Conservation (phyloP, 2,329 filamentous ascomycete genomes). For the Cadophora sp. region DNA sequence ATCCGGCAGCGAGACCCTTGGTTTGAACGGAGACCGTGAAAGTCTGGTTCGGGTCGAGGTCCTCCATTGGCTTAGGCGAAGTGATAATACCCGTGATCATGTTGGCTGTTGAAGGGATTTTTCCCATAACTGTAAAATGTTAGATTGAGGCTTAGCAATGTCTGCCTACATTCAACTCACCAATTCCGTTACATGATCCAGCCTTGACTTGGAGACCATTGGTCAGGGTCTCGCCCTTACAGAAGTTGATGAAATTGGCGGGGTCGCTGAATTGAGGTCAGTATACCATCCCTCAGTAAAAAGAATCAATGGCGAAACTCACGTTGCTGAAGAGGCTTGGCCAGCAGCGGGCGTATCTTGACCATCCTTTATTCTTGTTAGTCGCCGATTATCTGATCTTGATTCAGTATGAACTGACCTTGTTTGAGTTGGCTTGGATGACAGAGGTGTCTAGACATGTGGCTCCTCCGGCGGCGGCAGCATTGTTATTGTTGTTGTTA, state of each 20-base stretch:
- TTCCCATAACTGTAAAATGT: slow-evolving; percentile 41
- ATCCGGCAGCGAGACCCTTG: slow-evolving; percentile 45
- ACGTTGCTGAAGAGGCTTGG: slow-evolving; percentile 39
- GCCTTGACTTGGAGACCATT: slow-evolving; percentile 62
- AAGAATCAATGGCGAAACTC: slow-evolving; percentile 37
- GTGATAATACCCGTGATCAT: slow-evolving; percentile 44
- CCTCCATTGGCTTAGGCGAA: slow-evolving; percentile 38
- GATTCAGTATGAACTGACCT: slow-evolving; percentile 12
- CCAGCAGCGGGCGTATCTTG: slow-evolving; percentile 48
- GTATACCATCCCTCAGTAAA: slow-evolving; percentile 9
- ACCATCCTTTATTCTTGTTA: slow-evolving; percentile 47
- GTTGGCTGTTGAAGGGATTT: slow-evolving; percentile 42
- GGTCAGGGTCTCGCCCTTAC: slow-evolving; percentile 52
- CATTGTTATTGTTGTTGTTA: slow-evolving; percentile 26
- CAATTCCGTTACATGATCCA: slow-evolving; percentile 63
- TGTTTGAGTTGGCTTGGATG: slow-evolving; percentile 34
- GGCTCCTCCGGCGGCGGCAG: slow-evolving; percentile 32
- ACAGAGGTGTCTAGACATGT: slow-evolving; percentile 48
- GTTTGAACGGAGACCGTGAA: slow-evolving; percentile 47
- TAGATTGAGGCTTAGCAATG: neutral
- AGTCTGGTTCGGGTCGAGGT: slow-evolving; percentile 35
- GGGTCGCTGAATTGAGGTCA: slow-evolving; percentile 52
- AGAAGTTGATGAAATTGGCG: slow-evolving; percentile 42
- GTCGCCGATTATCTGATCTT: neutral
- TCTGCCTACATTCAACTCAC: slow-evolving; percentile 4